Base-by-base conservation (phyloP, 176 grass and related monocot genomes). In the Triticum timopheevii region DNA sequence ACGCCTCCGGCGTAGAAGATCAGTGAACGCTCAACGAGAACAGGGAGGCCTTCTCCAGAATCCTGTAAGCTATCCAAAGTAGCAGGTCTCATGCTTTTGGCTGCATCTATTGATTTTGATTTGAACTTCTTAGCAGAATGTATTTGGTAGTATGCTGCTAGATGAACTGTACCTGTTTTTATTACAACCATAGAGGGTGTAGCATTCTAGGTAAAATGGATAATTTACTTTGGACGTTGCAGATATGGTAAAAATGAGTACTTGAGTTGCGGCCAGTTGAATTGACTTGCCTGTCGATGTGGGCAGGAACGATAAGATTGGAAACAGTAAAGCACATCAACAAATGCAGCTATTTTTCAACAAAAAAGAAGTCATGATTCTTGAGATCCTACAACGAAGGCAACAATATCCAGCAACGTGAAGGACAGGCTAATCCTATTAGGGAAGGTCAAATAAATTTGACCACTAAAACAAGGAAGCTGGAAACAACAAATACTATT, bases 21-120 rank as follows among this genome's bases (percentile, higher is more conserved):
- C 86, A 91, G 61, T 96, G 92, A 94, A 94, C 88, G 33, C 90
- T 98, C 40, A 90, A 80, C 75, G 94, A 98, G 73, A 98, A 96
- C 52, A 90, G 94, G 72, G 90, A 94, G 50, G 94, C 97, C 56
- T 98, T 98, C 86, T 88, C 97, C 28, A 98, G 93, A 82, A 96
- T 98, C 84, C 63, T 98, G 96, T 98, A 90, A 95, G 93, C 84
- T 84, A 78, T 5, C 38, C 75, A 86, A 89, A 89, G 22, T 76
- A 84, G 42, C 19, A 61, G 83, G 61, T 6, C 61, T 84, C 42
- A 84, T 4, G 10, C 24, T 23, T 24, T 76, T 80, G 71, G 81
- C 69, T 10, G 62, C 87, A 40, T 84, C 44, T 44, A 8, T 16
- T 88, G 13, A 50, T 50, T 16, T 13, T 50, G 13, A 5, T 4